Evolutionary conservation across 2,329 filamentous ascomycete genomes (phyloP).

Genomic region (Trematosphaeria pertusa): DNA sequence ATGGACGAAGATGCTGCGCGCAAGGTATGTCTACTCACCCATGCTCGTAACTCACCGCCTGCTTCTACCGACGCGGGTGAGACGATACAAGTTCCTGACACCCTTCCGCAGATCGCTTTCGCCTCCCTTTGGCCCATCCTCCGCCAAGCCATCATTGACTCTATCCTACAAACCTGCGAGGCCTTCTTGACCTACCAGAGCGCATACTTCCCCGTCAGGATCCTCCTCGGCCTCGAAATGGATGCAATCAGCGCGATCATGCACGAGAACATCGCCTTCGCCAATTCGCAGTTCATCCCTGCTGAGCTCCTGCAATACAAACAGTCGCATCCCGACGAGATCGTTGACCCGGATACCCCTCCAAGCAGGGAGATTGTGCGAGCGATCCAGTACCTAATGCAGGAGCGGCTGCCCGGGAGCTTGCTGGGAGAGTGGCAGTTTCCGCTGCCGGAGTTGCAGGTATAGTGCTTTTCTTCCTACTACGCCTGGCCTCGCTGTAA

Average conservation of each 20-base stretch:
- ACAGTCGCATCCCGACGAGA: conserved; percentile 4
- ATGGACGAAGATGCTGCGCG: neutral
- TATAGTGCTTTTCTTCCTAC: conserved; percentile 7
- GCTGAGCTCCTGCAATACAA: conserved; percentile 18
- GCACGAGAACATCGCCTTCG: conserved; percentile 11
- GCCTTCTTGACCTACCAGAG: conserved; percentile 6
- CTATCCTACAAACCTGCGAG: conserved; percentile 17
- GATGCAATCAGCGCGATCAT: conserved; percentile 12
- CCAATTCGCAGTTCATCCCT: conserved; percentile 16
- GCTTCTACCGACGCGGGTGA: too few relatives aligned
- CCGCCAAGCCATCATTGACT: conserved; percentile 26
- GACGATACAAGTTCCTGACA: too few relatives aligned
- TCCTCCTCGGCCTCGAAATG: conserved; percentile 17
- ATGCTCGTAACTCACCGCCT: too few relatives aligned
- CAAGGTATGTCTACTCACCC: conserved; percentile 1
- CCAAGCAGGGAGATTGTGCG: conserved; percentile 12
- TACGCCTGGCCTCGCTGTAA: too few relatives aligned
- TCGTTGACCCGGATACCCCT: conserved; percentile 27
- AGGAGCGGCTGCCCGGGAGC: conserved; percentile 23
- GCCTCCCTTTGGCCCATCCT: conserved; percentile 22
- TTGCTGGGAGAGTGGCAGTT: conserved; percentile 23
- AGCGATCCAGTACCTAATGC: conserved; percentile 24
- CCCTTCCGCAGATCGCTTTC: conserved; percentile 21
- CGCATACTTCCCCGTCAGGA: conserved; percentile 13
- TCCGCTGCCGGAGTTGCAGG: conserved; percentile 14